Base-by-base conservation (phyloP, 2,329 filamentous ascomycete species). In the Pyrenochaeta sp. region DNA sequence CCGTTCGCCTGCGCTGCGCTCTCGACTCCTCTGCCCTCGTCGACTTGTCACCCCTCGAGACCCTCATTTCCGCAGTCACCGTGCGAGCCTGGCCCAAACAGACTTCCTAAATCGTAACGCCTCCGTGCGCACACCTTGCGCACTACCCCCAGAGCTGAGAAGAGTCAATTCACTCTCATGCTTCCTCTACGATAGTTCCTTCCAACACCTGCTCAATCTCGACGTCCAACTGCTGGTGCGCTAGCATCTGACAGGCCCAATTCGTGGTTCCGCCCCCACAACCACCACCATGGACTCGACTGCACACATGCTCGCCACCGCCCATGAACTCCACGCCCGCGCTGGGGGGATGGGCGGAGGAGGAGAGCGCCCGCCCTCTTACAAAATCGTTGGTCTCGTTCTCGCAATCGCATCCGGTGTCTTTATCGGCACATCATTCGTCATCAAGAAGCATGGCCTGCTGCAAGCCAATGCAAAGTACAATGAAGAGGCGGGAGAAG, bases 391-490 rank as follows among this genome's bases (percentile, higher is more conserved):
- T 55, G 94, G 94, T 41, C 90, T 99, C 51, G 80, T 85, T 15
- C 79, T 99, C 23, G 94, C 94, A 11, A 81, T 96, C 46, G 84
- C 85, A 21, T 97, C 93, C 0, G 94, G 94, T 28, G 70, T 90
- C 44, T 97, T 97, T 69, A 99, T 99, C 66, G 94, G 94, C 41
- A 81, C 88, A 10, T 97, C 93, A 0, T 99, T 97, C 70, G 92
- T 97, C 19, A 75, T 99, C 65, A 97, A 97, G 75, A 99, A 99
- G 76, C 81, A 89, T 47, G 94, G 94, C 4, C 75, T 99, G 58
- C 79, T 99, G 50, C 91, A 85, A 69, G 93, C 94, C 36, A 99
- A 97, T 72, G 85, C 89, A 61, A 97, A 97, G 72, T 97, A 97
- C 77, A 88, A 96, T 51, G 91, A 97, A 74, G 90, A 89, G 55